phyloP scores from a whole-genome alignment of 2,329 filamentous ascomycete species.

The Didymella lethalis region DNA sequence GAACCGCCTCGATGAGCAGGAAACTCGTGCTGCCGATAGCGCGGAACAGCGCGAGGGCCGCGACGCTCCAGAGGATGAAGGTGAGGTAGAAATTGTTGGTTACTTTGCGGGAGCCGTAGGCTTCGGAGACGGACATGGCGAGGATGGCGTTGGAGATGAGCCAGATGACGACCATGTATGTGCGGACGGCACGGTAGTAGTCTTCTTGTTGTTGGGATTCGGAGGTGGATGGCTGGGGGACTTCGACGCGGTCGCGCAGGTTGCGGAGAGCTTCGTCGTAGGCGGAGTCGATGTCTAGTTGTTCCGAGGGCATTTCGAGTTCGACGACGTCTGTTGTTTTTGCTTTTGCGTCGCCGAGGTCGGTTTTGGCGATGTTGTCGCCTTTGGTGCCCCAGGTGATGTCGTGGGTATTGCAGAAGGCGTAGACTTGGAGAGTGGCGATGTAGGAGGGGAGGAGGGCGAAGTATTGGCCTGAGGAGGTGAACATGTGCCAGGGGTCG shows the following conservation, averaged over 20 bases:
- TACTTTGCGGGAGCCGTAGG: conserved; percentile 75
- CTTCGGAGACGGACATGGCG: conserved; percentile 90
- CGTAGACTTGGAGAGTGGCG: conserved; percentile 96
- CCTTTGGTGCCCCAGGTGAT: conserved; percentile 99
- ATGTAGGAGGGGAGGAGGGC: conserved; percentile 91
- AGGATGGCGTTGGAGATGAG: conserved; percentile 91
- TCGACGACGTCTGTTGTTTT: conserved; percentile 80
- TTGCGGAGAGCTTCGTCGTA: conserved; percentile 98
- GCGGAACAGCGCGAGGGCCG: conserved; percentile 84
- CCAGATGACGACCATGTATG: conserved; percentile 97
- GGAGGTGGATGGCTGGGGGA: conserved; percentile 66
- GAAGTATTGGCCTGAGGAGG: conserved; percentile 89
- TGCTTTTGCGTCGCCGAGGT: conserved; percentile 85
- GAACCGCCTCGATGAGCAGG: conserved; percentile 81
- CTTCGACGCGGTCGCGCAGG: conserved; percentile 89
- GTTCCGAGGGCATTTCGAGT: conserved; percentile 96
- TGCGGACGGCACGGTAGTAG: conserved; percentile 96
- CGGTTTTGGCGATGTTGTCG: conserved; percentile 92
- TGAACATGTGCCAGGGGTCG: conserved; percentile 99
- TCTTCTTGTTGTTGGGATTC: conserved; percentile 94
- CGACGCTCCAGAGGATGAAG: conserved; percentile 93
- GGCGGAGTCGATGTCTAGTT: conserved; percentile 96
- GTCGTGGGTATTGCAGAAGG: conserved; percentile 99
- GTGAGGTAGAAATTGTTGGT: conserved; percentile 88
- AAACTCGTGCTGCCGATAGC: conserved; percentile 83